phyloP scores from a whole-genome alignment of 768 basidiomycete genomes.

The Leccinum incarnatum region DNA sequence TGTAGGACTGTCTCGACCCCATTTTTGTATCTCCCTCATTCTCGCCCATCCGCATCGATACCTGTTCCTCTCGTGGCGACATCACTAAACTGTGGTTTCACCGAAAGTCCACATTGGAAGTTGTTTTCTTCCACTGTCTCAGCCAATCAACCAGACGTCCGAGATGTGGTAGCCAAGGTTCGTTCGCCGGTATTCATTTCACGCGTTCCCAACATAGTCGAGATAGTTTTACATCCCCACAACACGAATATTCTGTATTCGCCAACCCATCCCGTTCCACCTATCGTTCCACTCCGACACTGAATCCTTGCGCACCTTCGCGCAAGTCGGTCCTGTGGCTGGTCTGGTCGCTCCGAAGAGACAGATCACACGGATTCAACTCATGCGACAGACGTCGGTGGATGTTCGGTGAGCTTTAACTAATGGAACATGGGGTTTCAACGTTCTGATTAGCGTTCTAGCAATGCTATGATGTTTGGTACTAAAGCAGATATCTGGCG shows the following conservation, averaged over 20 bases:
- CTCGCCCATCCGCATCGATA: slow-evolving; percentile 52
- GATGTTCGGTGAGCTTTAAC: slow-evolving; percentile 48
- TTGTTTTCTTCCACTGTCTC: slow-evolving; percentile 40
- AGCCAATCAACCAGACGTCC: slow-evolving; percentile 36
- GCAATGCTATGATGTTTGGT: slow-evolving; percentile 45
- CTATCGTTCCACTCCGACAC: slow-evolving; percentile 56
- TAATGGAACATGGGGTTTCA: not conserved
- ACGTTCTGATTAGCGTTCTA: slow-evolving; percentile 21
- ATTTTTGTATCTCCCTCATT: slow-evolving; percentile 65
- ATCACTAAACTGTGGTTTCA: slow-evolving; percentile 39
- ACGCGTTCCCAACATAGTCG: not conserved
- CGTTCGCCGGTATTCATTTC: slow-evolving; percentile 4
- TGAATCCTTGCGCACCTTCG: slow-evolving; percentile 55
- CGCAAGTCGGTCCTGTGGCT: slow-evolving; percentile 54
- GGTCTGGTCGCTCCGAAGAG: slow-evolving; percentile 28
- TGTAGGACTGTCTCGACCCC: slow-evolving; percentile 54
- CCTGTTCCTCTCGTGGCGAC: slow-evolving; percentile 42
- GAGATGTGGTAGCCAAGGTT: slow-evolving; percentile 39
- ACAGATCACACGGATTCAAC: slow-evolving; percentile 50
- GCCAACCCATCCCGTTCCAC: slow-evolving; percentile 65
- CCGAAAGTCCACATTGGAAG: slow-evolving; percentile 49
- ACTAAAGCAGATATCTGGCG: slow-evolving; percentile 74
- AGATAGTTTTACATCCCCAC: slow-evolving; percentile 52
- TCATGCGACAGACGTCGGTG: slow-evolving; percentile 66
- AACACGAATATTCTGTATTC: slow-evolving; percentile 56